Evolutionary conservation across 352 stramenopile species (phyloP), one percentile per base, ranked within the genome.

Genomic region (Phytophthora pseudosyringae): DNA sequence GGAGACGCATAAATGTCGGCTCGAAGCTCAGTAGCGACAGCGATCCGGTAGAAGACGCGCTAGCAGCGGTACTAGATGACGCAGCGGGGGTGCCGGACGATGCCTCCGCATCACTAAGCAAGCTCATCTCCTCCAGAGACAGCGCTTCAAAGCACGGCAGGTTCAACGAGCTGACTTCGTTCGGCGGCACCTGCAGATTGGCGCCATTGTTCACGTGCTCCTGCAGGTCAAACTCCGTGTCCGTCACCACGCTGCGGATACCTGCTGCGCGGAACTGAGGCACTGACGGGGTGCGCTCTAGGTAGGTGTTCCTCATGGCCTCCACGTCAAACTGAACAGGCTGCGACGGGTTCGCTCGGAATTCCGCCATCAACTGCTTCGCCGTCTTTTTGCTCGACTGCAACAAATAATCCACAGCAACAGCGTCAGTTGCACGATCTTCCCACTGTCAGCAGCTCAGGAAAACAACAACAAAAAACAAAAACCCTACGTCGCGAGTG

Each of bases 21-120:
- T 97, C 88, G 52, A 97, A 96, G 65, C 87, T 93, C 29, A 89
- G 64, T 45, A 97, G 64, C 28, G 89, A 95, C 52, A 96, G 64
- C 15, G 81, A 89, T 3, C 80, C 69, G 29, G 68, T 61, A 2
- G 72, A 71, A 8, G 66, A 60, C 5, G 59, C 59, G 5, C 69
- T 70, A 25, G 69, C 66, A 53, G 73, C 55, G 28, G 66, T 60
- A 35, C 38, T 72, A 8, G 69, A 50, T 31, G 61, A 54, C 8
- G 59, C 69, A 45, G 66, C 50, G 1, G 61, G 50, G 4, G 74
- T 74, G 47, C 64, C 67, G n/a, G 61, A 47, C 15, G 71, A 58
- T 53, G 58, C 28, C 12, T 80, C 58, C 0, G 48, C 54, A 15
- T 75, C 70, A 29, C 59, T 67, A n/a, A 86, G 59, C 28, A 90